phyloP scores from a whole-genome alignment of 176 grass and related monocot genomes.

The Pontederia crassipes region DNA sequence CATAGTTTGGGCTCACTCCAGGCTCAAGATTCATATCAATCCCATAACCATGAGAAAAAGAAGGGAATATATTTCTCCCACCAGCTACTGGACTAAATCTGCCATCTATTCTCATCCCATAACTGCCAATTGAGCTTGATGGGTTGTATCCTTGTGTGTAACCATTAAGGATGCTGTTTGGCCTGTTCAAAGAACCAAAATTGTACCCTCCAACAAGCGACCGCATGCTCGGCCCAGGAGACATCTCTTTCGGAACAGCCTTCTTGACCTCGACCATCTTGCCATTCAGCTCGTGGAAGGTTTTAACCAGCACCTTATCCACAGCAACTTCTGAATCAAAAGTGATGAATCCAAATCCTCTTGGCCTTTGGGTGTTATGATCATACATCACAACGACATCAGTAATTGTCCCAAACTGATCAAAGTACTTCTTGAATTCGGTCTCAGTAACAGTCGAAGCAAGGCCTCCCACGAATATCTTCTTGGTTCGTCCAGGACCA shows the following conservation, averaged over 20 bases:
- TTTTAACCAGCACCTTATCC: slow-evolving; percentile 71
- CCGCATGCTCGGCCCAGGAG: slow-evolving; percentile 53
- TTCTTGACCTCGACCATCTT: slow-evolving; percentile 92
- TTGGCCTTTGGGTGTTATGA: slow-evolving; percentile 80
- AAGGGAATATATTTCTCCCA: slow-evolving; percentile 52
- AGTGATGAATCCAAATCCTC: slow-evolving; percentile 90
- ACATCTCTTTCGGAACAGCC: slow-evolving; percentile 75
- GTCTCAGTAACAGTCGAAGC: slow-evolving; percentile 71
- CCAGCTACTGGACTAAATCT: slow-evolving; percentile 48
- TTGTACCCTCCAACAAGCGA: slow-evolving; percentile 58
- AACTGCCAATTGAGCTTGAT: slow-evolving; percentile 46
- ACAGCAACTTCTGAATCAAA: slow-evolving; percentile 77
- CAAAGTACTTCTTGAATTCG: slow-evolving; percentile 77
- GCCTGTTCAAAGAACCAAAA: slow-evolving; percentile 34
- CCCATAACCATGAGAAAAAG: slow-evolving; percentile 63
- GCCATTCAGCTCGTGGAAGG: slow-evolving; percentile 86
- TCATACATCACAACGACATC: slow-evolving; percentile 94
- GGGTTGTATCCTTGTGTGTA: slow-evolving; percentile 60
- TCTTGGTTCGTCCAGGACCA: slow-evolving; percentile 58
- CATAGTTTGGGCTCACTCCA: slow-evolving; percentile 37
- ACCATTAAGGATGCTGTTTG: slow-evolving; percentile 74
- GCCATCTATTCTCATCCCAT: slow-evolving; percentile 67
- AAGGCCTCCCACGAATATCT: slow-evolving; percentile 87
- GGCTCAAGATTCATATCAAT: slow-evolving; percentile 66
- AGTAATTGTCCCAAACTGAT: slow-evolving; percentile 71